phyloP scores from a whole-genome alignment of 2,329 filamentous ascomycete species.

The Coniochaeta sp. region DNA sequence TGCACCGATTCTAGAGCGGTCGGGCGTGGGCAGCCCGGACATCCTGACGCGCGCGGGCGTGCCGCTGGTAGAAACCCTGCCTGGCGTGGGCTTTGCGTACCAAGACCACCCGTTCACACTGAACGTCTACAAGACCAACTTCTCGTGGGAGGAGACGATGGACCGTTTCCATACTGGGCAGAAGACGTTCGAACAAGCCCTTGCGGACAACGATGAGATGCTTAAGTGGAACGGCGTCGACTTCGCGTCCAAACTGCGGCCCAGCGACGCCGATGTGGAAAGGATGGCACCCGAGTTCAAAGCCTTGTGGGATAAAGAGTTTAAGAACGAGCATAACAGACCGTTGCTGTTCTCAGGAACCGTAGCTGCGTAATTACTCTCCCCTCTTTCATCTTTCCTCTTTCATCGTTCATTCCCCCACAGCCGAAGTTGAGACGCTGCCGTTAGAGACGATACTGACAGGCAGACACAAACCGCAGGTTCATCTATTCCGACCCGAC shows the following conservation, averaged over 20 bases:
- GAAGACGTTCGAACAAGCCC: slow-evolving; percentile 10
- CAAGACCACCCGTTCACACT: slow-evolving; percentile 47
- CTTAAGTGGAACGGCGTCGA: slow-evolving; percentile 51
- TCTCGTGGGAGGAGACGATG: slow-evolving; percentile 36
- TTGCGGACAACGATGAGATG: slow-evolving; percentile 20
- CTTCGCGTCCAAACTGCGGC: slow-evolving; percentile 44
- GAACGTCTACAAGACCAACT: slow-evolving; percentile 39
- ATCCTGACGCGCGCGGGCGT: slow-evolving; percentile 36
- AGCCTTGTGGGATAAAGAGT: slow-evolving; percentile 43
- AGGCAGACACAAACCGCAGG: slow-evolving; percentile 21
- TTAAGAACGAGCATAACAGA: slow-evolving; percentile 18
- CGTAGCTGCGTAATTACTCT: not conserved
- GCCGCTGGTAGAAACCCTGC: slow-evolving; percentile 38
- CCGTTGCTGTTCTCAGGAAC: not conserved
- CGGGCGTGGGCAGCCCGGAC: slow-evolving; percentile 48
- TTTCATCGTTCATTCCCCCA: too few relatives aligned
- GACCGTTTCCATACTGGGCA: slow-evolving; percentile 19
- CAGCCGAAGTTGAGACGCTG: not conserved
- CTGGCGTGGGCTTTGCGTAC: slow-evolving; percentile 44
- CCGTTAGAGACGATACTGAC: slow-evolving; percentile 20
- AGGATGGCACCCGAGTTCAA: slow-evolving; percentile 42
- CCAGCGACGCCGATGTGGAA: slow-evolving; percentile 41
- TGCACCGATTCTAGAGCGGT: slow-evolving; percentile 52
- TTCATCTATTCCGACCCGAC: slow-evolving; percentile 25
- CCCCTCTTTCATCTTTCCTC: too few relatives aligned